phyloP scores from a whole-genome alignment of 352 stramenopile genomes.

The Globisporangium cylindrosporum region DNA sequence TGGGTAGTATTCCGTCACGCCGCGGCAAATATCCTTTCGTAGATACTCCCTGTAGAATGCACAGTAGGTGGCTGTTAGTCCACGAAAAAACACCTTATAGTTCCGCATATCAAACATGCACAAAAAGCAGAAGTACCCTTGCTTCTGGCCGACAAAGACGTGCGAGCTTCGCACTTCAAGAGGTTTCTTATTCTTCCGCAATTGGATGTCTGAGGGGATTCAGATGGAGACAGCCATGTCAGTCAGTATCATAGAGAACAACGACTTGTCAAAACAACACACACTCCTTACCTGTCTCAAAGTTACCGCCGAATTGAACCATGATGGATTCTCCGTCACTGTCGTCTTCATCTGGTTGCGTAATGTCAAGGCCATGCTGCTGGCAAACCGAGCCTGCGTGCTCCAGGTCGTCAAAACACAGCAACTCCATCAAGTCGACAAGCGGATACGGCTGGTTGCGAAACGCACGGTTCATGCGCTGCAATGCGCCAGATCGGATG shows the following conservation, averaged over 20 bases:
- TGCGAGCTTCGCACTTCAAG: constrained; percentile 53
- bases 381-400: constrained; percentile 61
- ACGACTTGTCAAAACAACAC: not conserved
- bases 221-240: not conserved
- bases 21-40: constrained; percentile 70
- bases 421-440: constrained; percentile 49
- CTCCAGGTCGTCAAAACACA: constrained; percentile 84
- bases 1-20: constrained; percentile 74
- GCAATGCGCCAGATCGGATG: constrained; percentile 63
- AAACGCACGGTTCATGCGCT: constrained; percentile 80
- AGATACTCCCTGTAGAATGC: constrained; percentile 45
- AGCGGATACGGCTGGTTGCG: constrained; percentile 69
- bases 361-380: constrained; percentile 65
- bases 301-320: constrained; percentile 75
- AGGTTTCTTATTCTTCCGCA: constrained; percentile 66
- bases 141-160: constrained; percentile 75
- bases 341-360: constrained; percentile 44
- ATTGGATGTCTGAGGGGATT: constrained; percentile 44
- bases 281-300: constrained; percentile 60
- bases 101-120: not conserved
- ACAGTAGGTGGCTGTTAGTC: not conserved
- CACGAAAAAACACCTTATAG: not conserved
- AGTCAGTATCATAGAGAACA: not conserved
- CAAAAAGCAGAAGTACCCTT: constrained; percentile 48
- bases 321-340: constrained; percentile 37